Evolutionary conservation across 768 basidiomycete species (phyloP).

Genomic region (Suillus americanus): DNA sequence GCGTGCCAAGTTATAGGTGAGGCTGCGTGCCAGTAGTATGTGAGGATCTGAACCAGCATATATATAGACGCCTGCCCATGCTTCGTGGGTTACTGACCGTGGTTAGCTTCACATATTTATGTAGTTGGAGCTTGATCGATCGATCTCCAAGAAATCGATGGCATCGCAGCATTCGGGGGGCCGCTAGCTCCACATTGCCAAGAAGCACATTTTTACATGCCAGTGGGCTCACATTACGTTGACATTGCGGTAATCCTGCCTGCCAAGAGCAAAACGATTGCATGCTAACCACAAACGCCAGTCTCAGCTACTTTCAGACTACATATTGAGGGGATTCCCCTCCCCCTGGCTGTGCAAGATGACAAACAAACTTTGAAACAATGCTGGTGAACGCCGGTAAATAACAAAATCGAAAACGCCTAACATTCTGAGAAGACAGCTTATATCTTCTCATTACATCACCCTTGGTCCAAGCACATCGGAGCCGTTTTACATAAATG

Average conservation of each 20-base stretch:
- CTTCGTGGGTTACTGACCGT: not conserved
- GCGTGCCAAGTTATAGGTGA: not conserved
- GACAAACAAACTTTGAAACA: not conserved
- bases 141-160: not conserved
- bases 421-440: not conserved
- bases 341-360: not conserved
- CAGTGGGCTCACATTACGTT: not conserved
- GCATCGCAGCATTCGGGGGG: not conserved
- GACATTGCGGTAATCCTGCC: too few species aligned
- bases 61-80: not conserved
- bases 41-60: not conserved
- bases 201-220: not conserved
- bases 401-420: not conserved
- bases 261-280: not conserved
- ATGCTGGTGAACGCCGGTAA: not conserved
- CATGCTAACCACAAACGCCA: not conserved
- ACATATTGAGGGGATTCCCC: not conserved
- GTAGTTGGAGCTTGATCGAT: not conserved
- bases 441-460: not conserved
- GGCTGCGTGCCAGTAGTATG: not conserved
- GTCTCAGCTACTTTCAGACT: not conserved
- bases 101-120: not conserved
- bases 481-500: not conserved
- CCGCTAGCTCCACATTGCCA: not conserved
- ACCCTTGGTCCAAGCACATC: not conserved